Percentiles rank a stretch among this genome's conserved stretches.
These are phyloP conservation scores for Eucalyptus sp. DNA, from an alignment of 345 rosid genomes.

Conservation along the genomic window DNA sequence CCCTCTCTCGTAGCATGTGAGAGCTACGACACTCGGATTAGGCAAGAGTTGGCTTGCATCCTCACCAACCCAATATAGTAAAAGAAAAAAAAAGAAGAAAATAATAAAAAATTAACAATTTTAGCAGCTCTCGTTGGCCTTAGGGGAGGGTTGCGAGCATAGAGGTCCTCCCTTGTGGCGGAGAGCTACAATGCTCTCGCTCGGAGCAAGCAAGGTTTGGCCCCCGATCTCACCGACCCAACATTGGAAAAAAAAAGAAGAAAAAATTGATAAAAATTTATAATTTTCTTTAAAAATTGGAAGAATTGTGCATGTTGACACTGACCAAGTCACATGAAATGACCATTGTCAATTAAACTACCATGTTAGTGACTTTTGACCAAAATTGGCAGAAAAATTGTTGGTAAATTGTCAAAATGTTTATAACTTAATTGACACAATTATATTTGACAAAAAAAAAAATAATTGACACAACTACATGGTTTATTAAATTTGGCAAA, in stretches of 20 bases:
- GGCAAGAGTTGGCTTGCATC: rapidly evolving
- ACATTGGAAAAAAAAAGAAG: background rate
- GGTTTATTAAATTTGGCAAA: background rate
- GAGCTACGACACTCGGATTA: background rate
- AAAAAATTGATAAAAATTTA: no score
- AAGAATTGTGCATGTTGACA: background rate
- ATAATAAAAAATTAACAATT: no score
- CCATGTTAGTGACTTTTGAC: background rate
- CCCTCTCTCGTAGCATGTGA: background rate
- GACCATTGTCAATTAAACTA: background rate
- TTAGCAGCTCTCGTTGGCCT: no score
- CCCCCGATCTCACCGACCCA: rapidly evolving
- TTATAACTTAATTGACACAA: background rate
- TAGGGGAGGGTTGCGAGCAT: rapidly evolving
- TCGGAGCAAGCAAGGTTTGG: rapidly evolving
- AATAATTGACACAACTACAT: no score
- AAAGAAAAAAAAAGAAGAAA: no score
- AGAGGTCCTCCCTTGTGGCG: background rate
- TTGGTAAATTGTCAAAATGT: background rate
- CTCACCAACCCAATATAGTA: background rate
- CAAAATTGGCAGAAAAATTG: background rate
- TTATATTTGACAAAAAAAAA: no score
- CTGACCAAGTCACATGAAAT: background rate
- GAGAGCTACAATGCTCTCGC: background rate
- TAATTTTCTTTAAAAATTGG: background rate